These are phyloP conservation scores for Pseudocercospora crystallina DNA, from an alignment of 2,329 filamentous ascomycete species.

Conservation along the genomic window DNA sequence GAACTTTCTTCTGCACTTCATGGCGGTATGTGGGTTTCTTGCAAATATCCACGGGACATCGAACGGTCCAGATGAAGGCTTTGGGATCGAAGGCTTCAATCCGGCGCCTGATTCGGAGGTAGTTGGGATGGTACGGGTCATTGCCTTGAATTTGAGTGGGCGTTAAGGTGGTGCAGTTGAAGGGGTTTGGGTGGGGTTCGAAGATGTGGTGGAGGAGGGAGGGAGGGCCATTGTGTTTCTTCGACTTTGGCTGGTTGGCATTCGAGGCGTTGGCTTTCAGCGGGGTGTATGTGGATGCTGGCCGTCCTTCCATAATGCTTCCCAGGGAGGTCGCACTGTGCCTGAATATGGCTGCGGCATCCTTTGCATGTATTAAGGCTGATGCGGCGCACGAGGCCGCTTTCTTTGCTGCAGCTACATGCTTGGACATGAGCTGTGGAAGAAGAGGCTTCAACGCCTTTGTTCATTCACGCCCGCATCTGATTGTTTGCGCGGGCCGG, in stretches of 20 bases:
- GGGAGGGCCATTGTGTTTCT: neutral
- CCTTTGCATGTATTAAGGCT: too few species aligned
- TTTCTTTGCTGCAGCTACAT: constrained; percentile 3
- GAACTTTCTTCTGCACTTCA: constrained; percentile 44
- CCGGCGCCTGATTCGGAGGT: constrained; percentile 35
- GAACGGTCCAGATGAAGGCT: constrained; percentile 51
- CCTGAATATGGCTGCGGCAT: too few species aligned
- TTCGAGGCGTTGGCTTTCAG: neutral
- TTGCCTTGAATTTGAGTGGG: constrained; percentile 22
- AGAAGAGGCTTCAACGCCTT: neutral
- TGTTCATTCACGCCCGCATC: neutral
- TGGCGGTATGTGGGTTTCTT: constrained; percentile 50
- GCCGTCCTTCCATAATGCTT: too few species aligned
- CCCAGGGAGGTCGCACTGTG: too few species aligned
- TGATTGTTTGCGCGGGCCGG: neutral
- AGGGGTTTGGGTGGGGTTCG: constrained; percentile 23
- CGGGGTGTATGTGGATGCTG: too few species aligned
- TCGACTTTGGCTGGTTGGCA: neutral
- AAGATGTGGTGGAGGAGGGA: constrained; percentile 22
- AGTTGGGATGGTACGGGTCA: constrained; percentile 31
- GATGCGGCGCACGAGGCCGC: neutral
- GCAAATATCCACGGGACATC: constrained; percentile 31
- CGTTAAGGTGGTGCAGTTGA: constrained; percentile 31
- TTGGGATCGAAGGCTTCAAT: constrained; percentile 33
- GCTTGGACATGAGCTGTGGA: neutral